phyloP scores from a whole-genome alignment of 345 rosid species.

The Toxicodendron radicans region DNA sequence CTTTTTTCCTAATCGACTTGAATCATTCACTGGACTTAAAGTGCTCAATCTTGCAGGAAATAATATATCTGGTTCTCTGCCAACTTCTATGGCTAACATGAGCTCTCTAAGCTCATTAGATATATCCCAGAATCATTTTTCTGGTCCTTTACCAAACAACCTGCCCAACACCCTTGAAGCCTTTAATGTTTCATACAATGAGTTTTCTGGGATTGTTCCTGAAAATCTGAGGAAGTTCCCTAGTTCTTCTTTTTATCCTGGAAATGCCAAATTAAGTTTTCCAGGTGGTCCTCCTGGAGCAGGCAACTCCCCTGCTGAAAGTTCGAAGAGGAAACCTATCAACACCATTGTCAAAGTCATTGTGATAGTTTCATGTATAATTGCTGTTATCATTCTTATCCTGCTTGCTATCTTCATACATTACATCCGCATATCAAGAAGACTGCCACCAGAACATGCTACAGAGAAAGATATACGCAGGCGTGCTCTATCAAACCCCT shows the following conservation, averaged over 20 bases:
- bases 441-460: conserved; percentile 45
- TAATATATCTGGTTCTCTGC: conserved; percentile 82
- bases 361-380: conserved; percentile 68
- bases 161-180: conserved; percentile 54
- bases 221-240: conserved; percentile 78
- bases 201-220: conserved; percentile 88
- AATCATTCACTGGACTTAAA: conserved; percentile 63
- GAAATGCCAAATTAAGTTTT: conserved; percentile 58
- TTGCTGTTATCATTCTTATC: conserved; percentile 65
- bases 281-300: conserved; percentile 56
- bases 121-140: conserved; percentile 74
- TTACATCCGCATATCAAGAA: conserved; percentile 59
- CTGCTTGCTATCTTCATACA: conserved; percentile 71
- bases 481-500: conserved; percentile 48
- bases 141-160: conserved; percentile 77
- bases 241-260: conserved; percentile 79
- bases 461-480: conserved; percentile 47
- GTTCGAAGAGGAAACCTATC: conserved; percentile 51
- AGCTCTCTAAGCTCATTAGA: conserved; percentile 63
- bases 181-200: conserved; percentile 81
- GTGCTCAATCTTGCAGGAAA: conserved; percentile 76
- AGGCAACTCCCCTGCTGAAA: conserved; percentile 34
- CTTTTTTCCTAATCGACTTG: conserved; percentile 69
- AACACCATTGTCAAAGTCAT: conserved; percentile 61
- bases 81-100: conserved; percentile 71